Evolutionary conservation across 208 protist species (phyloP), one percentile per base, ranked within the genome.

Genomic region (Leishmania turanica): DNA sequence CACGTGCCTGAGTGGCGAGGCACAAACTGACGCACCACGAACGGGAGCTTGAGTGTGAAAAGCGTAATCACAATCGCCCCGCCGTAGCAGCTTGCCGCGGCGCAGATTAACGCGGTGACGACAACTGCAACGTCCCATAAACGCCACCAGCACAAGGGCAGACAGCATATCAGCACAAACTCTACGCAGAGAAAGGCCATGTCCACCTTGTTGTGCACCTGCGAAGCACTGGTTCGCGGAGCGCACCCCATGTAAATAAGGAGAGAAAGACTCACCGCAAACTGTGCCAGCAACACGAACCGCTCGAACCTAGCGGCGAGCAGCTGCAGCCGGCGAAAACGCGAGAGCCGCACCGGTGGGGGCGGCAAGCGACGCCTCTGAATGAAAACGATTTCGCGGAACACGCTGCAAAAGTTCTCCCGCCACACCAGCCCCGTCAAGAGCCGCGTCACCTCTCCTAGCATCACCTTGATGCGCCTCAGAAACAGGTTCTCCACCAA

Each of bases 341-440:
- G 77, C 34, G 80, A 79, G 34, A 78, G 70, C 0, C 68, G 76
- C 27, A 37, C 53, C 47, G 82, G 56, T 1, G 24, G 40, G 19
- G 84, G 69, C 34, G 69, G 40, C 40, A 54, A 21, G 15, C 82
- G 77, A 15, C 88, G 84, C 42, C 73, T 75, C 45, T 77, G 80
- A 62, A 75, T 64, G 70, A 92, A 95, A 1, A 90, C 82, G 49
- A 94, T 89, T 31, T 89, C 83, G 27, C 86, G 85, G 53, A 95
- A 90, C 7, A 66, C 87, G 34, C 87, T 90, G 80, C 88, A 95
- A 75, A 96, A 96, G 77, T 96, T 96, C 62, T 94, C 92, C 65
- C 92, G 75, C 92, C 91, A 96, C 15, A 94, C 83, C 17, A 95
- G 83, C 68, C 89, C 75, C 6, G 93, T 96, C 9, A 96, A 87